Conservation (phyloP, 192 early-diverging fungal genomes). For the Umbelopsis vinacea region DNA sequence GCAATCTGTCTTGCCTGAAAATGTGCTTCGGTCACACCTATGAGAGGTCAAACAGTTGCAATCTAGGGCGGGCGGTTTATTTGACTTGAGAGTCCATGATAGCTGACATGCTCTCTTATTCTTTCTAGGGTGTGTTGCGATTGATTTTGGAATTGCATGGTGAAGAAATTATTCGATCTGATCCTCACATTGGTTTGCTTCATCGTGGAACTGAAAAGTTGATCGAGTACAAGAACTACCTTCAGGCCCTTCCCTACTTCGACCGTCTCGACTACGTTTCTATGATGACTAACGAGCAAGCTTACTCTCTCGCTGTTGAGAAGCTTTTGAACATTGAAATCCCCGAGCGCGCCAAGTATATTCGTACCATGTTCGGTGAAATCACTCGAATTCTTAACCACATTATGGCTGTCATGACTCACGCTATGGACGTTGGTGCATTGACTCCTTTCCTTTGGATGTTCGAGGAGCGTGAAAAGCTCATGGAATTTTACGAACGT, state of each 20-base stretch:
- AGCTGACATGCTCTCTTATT: not conserved
- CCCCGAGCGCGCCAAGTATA: slow-evolving; percentile 92
- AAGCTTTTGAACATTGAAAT: slow-evolving; percentile 98
- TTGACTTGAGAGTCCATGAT: not conserved
- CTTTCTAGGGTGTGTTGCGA: slow-evolving; percentile 39
- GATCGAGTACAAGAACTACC: slow-evolving; percentile 99
- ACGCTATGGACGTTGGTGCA: slow-evolving; percentile 98
- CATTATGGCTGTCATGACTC: slow-evolving; percentile 96
- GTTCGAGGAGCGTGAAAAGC: slow-evolving; percentile 99
- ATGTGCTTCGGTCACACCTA: not conserved
- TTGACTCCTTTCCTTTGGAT: slow-evolving; percentile 98
- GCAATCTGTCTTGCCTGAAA: slow-evolving; percentile 52
- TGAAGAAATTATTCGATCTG: slow-evolving; percentile 89
- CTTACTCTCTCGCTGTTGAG: slow-evolving; percentile 96
- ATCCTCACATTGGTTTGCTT: slow-evolving; percentile 96
- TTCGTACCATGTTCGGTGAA: slow-evolving; percentile 96
- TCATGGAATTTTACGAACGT: slow-evolving; percentile 99
- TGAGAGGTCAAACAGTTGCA: too few species aligned
- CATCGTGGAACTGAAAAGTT: slow-evolving; percentile 99
- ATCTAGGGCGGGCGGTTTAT: too few species aligned
- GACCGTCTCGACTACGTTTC: slow-evolving; percentile 98
- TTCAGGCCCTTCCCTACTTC: slow-evolving; percentile 98
- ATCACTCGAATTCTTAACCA: slow-evolving; percentile 98
- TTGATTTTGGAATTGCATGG: slow-evolving; percentile 94
- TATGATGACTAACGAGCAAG: slow-evolving; percentile 99